Evolutionary conservation across 2,329 filamentous ascomycete species (phyloP), one percentile per base, ranked within the genome.

Genomic region (Trichoderma koningii): DNA sequence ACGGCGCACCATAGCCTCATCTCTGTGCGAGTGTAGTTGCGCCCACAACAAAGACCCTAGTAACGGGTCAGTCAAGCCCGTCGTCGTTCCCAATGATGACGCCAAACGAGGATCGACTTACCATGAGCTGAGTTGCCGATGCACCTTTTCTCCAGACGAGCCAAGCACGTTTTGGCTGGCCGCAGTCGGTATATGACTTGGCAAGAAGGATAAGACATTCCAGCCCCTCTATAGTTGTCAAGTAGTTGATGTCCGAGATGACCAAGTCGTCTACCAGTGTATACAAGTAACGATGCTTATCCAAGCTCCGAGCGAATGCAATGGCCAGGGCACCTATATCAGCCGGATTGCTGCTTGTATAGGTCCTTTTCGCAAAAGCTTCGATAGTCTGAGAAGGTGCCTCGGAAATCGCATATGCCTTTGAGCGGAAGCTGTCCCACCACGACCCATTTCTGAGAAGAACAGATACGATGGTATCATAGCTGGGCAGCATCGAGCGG

Each of bases 151-250:
- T 75, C 65, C 74, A 75, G 2, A 74, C 73, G 17, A 80, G 68
- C 79, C 79, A 81, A 3, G 77, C 74, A 67, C 76, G 69, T 50
- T 78, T 75, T 23, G 79, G 78, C 66, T 80, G 79, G 1, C 79
- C 79, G 30, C 78, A 74, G 65, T 81, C 79, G 5, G 77, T 75
- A 69, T 79, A 81, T 69, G 74, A 75, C 64, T 79, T 81, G 6
- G 76, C 75, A 64, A 78, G 75, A 14, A 81, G 59, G 41, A 81
- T 73, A 28, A 79, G 68, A 65, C 77, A 79, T 66, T 81, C 79
- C 66, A 81, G 72, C 15, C 79, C 79, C 57, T 79, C 76, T 3
- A 79, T 66, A 3, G 75, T 80, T 5, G 76, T 73, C 19, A 73
- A 73, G 65, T 76, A 78, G 48, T 77, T 74, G 57, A 80, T 76